Conservation (phyloP, 495 filamentous ascomycete genomes). For the Aspergillus indologenus region DNA sequence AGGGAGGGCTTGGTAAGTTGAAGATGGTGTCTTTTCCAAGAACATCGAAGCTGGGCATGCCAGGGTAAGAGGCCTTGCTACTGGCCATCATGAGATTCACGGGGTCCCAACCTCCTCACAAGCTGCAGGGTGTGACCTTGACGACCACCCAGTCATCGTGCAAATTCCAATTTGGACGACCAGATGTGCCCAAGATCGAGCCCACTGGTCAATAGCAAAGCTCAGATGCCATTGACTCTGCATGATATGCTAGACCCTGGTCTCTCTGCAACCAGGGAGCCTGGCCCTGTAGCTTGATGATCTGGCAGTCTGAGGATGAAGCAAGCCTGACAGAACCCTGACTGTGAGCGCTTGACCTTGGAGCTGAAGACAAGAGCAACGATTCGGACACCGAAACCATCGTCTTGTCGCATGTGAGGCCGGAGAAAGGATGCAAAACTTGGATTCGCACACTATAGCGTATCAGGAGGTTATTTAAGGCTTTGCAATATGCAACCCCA, state of each 20-base stretch:
- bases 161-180: background rate
- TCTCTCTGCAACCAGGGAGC: background rate
- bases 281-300: background rate
- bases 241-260: background rate
- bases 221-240: background rate
- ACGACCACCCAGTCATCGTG: background rate
- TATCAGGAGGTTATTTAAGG: background rate
- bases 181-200: background rate
- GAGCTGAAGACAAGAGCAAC: constrained; percentile 3
- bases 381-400: background rate
- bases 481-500: background rate
- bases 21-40: background rate
- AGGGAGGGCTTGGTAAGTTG: background rate
- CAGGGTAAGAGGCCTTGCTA: background rate
- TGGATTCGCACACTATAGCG: background rate
- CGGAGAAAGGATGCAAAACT: background rate
- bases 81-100: constrained; percentile 1
- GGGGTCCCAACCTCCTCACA: background rate
- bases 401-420: background rate
- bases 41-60: background rate
- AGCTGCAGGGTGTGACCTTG: constrained; percentile 6
- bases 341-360: background rate
- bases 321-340: background rate
- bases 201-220: background rate
- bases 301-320: background rate